Evolutionary conservation across 345 rosid species (phyloP).

Genomic region (Gossypium raimondii): DNA sequence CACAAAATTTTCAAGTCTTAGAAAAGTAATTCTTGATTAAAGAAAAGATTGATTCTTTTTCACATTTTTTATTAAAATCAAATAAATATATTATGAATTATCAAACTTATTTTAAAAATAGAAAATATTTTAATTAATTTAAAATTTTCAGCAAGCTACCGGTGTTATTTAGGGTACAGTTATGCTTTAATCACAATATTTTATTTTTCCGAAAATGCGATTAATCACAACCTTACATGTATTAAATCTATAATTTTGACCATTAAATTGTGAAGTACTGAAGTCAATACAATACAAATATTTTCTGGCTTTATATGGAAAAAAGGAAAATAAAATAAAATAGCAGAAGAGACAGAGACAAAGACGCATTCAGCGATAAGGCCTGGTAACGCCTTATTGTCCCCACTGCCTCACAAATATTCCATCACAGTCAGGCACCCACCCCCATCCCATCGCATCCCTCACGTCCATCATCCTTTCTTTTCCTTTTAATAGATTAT

Average conservation of each 20-base stretch:
- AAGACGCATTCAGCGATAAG: neutral
- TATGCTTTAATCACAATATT: too few relatives aligned
- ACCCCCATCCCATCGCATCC: neutral
- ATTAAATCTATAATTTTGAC: neutral
- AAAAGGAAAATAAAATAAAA: neutral
- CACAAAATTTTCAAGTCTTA: too few relatives aligned
- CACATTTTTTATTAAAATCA: too few relatives aligned
- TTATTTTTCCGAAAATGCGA: neutral
- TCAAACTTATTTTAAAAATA: too few relatives aligned
- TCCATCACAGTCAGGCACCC: neutral
- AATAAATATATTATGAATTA: too few relatives aligned
- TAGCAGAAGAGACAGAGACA: neutral
- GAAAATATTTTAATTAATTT: too few relatives aligned
- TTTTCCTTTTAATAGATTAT: neutral
- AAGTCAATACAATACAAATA: neutral
- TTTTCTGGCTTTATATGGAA: neutral
- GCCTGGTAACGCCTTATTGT: neutral
- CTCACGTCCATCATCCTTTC: neutral
- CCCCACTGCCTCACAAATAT: neutral
- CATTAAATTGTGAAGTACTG: neutral
- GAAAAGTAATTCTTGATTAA: too few relatives aligned
- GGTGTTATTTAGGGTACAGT: too few relatives aligned
- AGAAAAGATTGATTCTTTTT: too few relatives aligned
- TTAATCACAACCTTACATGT: neutral
- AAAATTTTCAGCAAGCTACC: too few relatives aligned